Base-by-base conservation (phyloP, 2,329 filamentous ascomycete genomes). In the Stagonosporopsis tanaceti region DNA sequence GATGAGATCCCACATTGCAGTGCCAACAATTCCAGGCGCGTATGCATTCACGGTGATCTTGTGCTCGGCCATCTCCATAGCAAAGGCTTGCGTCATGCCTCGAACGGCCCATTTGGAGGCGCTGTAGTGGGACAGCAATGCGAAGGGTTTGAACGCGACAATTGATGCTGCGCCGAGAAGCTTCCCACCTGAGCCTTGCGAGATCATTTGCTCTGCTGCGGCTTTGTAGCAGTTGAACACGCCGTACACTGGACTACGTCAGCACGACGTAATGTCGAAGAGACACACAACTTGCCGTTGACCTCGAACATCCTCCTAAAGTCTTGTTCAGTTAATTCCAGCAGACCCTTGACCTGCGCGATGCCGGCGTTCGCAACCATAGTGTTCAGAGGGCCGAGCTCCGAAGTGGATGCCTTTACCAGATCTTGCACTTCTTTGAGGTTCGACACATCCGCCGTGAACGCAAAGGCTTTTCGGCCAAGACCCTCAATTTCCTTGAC, bases 1-100 rank as follows among this genome's bases (percentile, higher is more conserved):
- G 51, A 90, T 89, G 2, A 85, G 68, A 42, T 89, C 87, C 87
- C 87, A 90, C 87, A 90, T 90, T 0, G 80, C 78, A 0, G 87
- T 89, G 0, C 83, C 86, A 0, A 90, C 86, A 45, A 90, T 88
- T 0, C 88, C 88, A 0, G 88, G 88, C 0, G 86, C 87, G 65
- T 89, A 90, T 0, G 84, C 82, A 63, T 90, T 90, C 20, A 84
- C 87, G 0, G 85, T 89, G 69, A 91, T 90, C 56, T 85, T 79
- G 68, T 90, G 82, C 44, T 76, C 73, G 0, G 87, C 87, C 74
- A 89, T 79, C 60, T 89, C 87, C 81, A 88, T 85, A 0, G 88
- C 87, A 61, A 88, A 88, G 0, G 82, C 84, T 70, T 90, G 87
- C 0, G 85, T 88, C 47, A 91, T 76, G 0, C 87, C 87, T 4